A percentile compares a stretch with the other conserved stretches of the same genome.
Evolutionary conservation across 768 basidiomycete species (phyloP).

Genomic region (Podaxis sp.): DNA sequence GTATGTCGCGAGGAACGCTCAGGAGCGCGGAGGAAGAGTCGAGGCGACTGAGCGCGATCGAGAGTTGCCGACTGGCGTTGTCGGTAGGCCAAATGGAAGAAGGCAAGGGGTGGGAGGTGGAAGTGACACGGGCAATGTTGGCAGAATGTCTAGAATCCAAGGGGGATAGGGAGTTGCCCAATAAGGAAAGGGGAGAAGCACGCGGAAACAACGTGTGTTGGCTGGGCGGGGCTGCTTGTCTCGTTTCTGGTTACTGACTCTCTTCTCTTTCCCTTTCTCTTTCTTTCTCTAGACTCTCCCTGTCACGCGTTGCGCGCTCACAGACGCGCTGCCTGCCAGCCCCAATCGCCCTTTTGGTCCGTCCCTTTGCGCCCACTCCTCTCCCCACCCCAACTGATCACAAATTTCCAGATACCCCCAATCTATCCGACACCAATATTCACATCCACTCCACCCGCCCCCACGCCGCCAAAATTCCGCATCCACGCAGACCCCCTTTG

Average conservation of each 20-base stretch:
- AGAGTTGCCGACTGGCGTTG: slow-evolving; percentile 4
- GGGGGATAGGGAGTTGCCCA: not conserved
- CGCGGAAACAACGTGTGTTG: slow-evolving; percentile 6
- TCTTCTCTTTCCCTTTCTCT: slow-evolving; percentile 20
- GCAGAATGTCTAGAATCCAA: not conserved
- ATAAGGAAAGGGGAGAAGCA: slow-evolving; percentile 2
- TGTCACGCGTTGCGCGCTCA: slow-evolving; percentile 28
- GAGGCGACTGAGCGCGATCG: slow-evolving; percentile 4
- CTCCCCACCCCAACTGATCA: slow-evolving; percentile 6
- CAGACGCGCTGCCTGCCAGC: slow-evolving; percentile 14
- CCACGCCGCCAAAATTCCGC: slow-evolving; percentile 15
- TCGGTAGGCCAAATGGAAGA: not conserved
- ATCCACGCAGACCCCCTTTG: slow-evolving; percentile 11
- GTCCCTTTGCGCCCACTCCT: not conserved
- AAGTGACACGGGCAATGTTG: not conserved
- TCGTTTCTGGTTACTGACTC: slow-evolving; percentile 20
- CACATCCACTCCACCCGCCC: slow-evolving; percentile 28
- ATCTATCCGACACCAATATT: slow-evolving; percentile 24
- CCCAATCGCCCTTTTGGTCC: not conserved
- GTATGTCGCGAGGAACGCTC: not conserved
- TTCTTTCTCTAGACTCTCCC: slow-evolving; percentile 25
- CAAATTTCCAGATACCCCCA: slow-evolving; percentile 25
- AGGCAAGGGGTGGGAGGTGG: slow-evolving; percentile 4
- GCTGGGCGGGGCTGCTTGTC: slow-evolving; percentile 14
- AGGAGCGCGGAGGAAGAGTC: not conserved